Evolutionary conservation across 352 stramenopile species (phyloP).

Genomic region (Phytophthora pistaciae): DNA sequence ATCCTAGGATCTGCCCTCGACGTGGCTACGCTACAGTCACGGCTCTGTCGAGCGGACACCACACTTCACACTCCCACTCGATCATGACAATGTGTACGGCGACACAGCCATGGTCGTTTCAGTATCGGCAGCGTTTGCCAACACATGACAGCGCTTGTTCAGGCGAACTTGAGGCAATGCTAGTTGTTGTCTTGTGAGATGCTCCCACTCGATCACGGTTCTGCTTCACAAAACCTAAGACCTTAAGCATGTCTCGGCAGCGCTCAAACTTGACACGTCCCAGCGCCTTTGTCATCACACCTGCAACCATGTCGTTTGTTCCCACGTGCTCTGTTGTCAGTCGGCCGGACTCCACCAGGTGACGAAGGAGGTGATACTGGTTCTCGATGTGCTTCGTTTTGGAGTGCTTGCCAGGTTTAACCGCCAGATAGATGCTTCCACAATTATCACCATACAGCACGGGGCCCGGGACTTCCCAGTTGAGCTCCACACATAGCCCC

Average conservation of each 20-base stretch:
- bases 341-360: not conserved
- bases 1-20: not conserved
- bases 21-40: too few relatives aligned
- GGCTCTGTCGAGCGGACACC: too few relatives aligned
- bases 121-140: too few relatives aligned
- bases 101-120: too few relatives aligned
- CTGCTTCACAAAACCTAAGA: too few relatives aligned
- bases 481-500: not conserved
- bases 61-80: too few relatives aligned
- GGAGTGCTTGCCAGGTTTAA: not conserved
- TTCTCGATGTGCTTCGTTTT: not conserved
- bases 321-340: not conserved
- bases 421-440: not conserved
- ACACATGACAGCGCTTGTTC: too few relatives aligned
- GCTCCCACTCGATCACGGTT: too few relatives aligned
- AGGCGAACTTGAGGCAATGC: too few relatives aligned
- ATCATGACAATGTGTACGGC: too few relatives aligned
- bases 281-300: not conserved
- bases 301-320: not conserved
- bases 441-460: not conserved
- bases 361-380: not conserved
- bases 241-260: not conserved
- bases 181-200: too few relatives aligned
- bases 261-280: not conserved
- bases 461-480: not conserved